Conservation (phyloP, 345 rosid genomes). For the Erucastrum elatum region DNA sequence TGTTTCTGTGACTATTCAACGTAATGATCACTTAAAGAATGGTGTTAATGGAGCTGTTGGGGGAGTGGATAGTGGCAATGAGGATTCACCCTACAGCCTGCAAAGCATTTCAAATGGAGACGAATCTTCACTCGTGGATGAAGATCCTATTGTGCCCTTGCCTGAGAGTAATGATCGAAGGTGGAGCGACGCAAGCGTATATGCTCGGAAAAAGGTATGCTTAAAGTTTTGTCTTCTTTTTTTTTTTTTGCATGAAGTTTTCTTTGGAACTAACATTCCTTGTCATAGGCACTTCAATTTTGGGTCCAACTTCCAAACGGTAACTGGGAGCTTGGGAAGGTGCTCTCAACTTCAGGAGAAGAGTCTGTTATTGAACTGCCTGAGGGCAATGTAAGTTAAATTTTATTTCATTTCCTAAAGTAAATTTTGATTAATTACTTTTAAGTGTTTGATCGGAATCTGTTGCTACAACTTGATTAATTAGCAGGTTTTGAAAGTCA, state of each 20-base stretch:
- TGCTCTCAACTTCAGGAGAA: slow-evolving; percentile 67
- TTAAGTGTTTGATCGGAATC: neutral
- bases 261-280: neutral
- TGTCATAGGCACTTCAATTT: slow-evolving; percentile 57
- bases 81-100: slow-evolving; percentile 79
- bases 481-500: slow-evolving; percentile 66
- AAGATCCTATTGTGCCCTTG: slow-evolving; percentile 48
- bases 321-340: slow-evolving; percentile 57
- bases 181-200: slow-evolving; percentile 76
- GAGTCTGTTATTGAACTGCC: slow-evolving; percentile 59
- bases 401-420: slow-evolving; percentile 6
- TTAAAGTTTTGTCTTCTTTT: neutral
- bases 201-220: slow-evolving; percentile 71
- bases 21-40: slow-evolving; percentile 41
- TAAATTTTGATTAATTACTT: slow-evolving; percentile 14
- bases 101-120: slow-evolving; percentile 45
- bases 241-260: neutral
- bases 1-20: slow-evolving; percentile 34
- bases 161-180: slow-evolving; percentile 51
- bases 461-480: neutral
- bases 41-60: slow-evolving; percentile 43
- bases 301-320: slow-evolving; percentile 69
- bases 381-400: slow-evolving; percentile 64
- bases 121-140: slow-evolving; percentile 50
- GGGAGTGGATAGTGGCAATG: slow-evolving; percentile 37